Evolutionary conservation across 139 green algal species (phyloP).

Genomic region (Picocystis salinarum): DNA sequence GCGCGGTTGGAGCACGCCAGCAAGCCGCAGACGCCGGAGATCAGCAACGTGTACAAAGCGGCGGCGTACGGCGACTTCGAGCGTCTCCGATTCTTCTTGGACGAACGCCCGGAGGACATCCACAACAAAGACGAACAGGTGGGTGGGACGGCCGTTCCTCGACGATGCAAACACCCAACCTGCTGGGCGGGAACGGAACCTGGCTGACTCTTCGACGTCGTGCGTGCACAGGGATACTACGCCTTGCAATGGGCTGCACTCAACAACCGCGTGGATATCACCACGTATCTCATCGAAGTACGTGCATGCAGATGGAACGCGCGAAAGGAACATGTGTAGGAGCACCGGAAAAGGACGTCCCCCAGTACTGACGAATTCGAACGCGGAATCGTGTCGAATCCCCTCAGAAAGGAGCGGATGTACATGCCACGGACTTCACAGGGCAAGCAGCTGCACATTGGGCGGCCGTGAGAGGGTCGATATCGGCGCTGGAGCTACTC

Average conservation of each 20-base stretch:
- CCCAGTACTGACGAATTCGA: no score
- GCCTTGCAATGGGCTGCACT: slow-evolving; percentile 76
- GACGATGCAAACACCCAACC: slow-evolving; percentile 6
- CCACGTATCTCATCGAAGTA: slow-evolving; percentile 39
- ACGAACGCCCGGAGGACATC: slow-evolving; percentile 3
- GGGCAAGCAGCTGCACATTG: slow-evolving; percentile 72
- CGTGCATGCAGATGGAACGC: not conserved
- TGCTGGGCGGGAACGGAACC: not conserved
- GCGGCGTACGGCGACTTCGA: slow-evolving; percentile 1
- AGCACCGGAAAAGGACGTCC: no score
- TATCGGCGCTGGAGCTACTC: slow-evolving; percentile 52
- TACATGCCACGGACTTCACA: slow-evolving; percentile 46
- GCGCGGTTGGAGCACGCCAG: no score
- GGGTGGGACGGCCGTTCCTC: not conserved
- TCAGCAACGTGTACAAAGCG: not conserved
- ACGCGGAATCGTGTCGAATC: not conserved
- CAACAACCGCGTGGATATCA: slow-evolving; percentile 65
- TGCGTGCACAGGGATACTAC: not conserved
- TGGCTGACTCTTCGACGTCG: not conserved
- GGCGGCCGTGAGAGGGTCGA: slow-evolving; percentile 50
- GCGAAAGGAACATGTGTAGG: no score
- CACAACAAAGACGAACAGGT: not conserved
- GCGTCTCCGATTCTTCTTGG: not conserved
- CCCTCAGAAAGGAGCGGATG: slow-evolving; percentile 19
- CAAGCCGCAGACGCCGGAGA: not conserved